Evolutionary conservation across 1,284 basidiomycete species (phyloP).

Genomic region (Rhodotorula sp.): DNA sequence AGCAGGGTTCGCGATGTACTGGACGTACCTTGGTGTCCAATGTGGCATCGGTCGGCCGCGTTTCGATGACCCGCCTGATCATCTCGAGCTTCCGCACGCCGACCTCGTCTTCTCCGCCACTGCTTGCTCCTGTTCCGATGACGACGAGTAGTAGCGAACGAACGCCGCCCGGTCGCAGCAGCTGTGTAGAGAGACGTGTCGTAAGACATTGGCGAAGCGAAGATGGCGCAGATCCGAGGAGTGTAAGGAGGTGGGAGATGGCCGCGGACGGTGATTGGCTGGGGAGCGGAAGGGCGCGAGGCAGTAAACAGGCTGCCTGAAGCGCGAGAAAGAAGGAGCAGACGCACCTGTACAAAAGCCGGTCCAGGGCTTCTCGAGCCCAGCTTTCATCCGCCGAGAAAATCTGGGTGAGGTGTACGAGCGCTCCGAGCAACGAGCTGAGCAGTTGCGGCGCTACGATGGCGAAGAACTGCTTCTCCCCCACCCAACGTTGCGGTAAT

Average conservation of each 20-base stretch:
- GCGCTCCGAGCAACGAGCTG: slow-evolving; percentile 9
- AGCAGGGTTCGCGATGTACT: too few relatives aligned
- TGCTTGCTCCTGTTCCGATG: slow-evolving; percentile 10
- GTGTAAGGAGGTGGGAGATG: slow-evolving; percentile 17
- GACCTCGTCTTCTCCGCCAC: slow-evolving; percentile 14
- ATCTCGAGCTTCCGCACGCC: slow-evolving; percentile 27
- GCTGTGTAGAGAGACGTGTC: slow-evolving; percentile 30
- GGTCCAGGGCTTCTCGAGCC: background rate
- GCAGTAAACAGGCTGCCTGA: background rate
- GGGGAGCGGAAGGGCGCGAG: background rate
- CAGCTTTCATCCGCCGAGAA: background rate
- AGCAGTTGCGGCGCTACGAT: slow-evolving; percentile 26
- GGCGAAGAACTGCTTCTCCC: slow-evolving; percentile 11
- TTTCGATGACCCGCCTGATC: slow-evolving; percentile 19
- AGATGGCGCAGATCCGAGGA: slow-evolving; percentile 3
- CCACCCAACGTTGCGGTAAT: background rate
- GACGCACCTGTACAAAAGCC: background rate
- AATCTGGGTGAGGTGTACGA: slow-evolving; percentile 4
- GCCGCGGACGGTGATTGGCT: slow-evolving; percentile 12
- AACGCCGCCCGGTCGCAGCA: slow-evolving; percentile 38
- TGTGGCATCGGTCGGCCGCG: background rate
- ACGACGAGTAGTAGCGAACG: slow-evolving; percentile 39
- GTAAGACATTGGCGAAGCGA: slow-evolving; percentile 13
- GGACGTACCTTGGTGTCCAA: background rate
- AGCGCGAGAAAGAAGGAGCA: background rate